These are phyloP conservation scores for Setaria viridis DNA, from an alignment of 202 grass and related monocot species.

Conservation along the genomic window DNA sequence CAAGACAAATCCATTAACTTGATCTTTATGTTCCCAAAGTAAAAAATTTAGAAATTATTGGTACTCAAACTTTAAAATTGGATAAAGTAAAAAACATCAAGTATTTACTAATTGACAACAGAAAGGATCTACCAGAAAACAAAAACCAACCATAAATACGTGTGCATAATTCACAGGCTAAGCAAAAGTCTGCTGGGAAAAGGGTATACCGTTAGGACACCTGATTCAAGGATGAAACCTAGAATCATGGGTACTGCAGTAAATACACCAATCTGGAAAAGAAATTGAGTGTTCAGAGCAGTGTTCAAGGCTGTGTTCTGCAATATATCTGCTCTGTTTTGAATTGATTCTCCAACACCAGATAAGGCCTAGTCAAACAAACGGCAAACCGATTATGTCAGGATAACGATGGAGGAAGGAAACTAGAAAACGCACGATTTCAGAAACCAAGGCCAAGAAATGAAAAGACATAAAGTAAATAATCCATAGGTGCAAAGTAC, in stretches of 20 bases:
- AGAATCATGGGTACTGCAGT: conserved; percentile 93
- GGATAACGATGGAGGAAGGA: conserved; percentile 3
- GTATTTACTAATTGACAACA: background rate
- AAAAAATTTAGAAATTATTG: background rate
- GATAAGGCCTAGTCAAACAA: conserved; percentile 83
- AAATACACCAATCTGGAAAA: conserved; percentile 96
- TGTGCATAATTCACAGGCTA: conserved; percentile 20
- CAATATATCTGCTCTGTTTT: conserved; percentile 73
- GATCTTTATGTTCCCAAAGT: background rate
- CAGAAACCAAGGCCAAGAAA: conserved; percentile 13
- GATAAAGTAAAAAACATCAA: background rate
- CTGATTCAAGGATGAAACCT: conserved; percentile 82
- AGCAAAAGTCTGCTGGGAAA: conserved; percentile 23
- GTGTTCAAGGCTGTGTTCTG: conserved; percentile 66
- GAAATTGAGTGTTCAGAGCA: conserved; percentile 93
- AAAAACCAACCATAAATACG: background rate
- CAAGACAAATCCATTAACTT: background rate
- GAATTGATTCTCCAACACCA: conserved; percentile 86
- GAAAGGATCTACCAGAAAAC: background rate
- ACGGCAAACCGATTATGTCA: conserved; percentile 26
- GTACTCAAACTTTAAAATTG: background rate
- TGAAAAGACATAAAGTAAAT: background rate
- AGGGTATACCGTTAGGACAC: conserved; percentile 73
- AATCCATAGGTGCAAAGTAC: too few species aligned
- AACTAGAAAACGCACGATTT: background rate